Evolutionary conservation across 1,284 basidiomycete species (phyloP).

Genomic region (Anthracocystis walkeri): DNA sequence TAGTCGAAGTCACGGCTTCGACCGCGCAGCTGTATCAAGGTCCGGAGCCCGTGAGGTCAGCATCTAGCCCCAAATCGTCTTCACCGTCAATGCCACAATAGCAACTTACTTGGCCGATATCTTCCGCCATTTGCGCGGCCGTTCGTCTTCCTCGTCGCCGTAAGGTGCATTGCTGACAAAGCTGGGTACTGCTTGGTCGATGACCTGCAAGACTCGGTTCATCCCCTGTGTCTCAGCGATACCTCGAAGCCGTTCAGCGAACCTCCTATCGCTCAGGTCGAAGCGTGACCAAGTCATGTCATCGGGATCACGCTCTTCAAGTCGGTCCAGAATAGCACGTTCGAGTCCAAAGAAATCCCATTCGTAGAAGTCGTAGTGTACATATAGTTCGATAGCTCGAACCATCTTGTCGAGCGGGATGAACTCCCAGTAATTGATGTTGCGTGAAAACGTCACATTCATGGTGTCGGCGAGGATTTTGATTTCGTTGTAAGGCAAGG

Average conservation of each 20-base stretch:
- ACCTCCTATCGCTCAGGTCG: not conserved
- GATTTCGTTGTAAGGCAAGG: not conserved
- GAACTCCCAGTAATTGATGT: not conserved
- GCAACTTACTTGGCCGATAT: conserved; percentile 11
- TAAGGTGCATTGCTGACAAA: not conserved
- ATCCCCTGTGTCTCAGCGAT: not conserved
- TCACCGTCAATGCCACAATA: not conserved
- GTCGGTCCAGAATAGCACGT: not conserved
- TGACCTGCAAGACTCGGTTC: not conserved
- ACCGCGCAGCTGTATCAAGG: too few species aligned
- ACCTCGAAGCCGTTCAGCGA: not conserved
- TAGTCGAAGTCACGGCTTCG: too few species aligned
- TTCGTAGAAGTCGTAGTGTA: not conserved
- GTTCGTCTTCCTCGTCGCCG: not conserved
- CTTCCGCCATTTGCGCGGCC: conserved; percentile 16
- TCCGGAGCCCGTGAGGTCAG: not conserved
- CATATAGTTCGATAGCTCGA: not conserved
- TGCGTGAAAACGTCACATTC: not conserved
- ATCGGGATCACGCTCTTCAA: not conserved
- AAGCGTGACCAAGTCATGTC: not conserved
- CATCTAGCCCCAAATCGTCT: not conserved
- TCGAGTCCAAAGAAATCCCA: not conserved
- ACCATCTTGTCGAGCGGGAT: not conserved
- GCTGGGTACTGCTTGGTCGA: not conserved
- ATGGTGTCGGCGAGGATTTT: conserved; percentile 4